Base-by-base conservation (phyloP, 2,329 filamentous ascomycete species). In the Phialophora macrospora region DNA sequence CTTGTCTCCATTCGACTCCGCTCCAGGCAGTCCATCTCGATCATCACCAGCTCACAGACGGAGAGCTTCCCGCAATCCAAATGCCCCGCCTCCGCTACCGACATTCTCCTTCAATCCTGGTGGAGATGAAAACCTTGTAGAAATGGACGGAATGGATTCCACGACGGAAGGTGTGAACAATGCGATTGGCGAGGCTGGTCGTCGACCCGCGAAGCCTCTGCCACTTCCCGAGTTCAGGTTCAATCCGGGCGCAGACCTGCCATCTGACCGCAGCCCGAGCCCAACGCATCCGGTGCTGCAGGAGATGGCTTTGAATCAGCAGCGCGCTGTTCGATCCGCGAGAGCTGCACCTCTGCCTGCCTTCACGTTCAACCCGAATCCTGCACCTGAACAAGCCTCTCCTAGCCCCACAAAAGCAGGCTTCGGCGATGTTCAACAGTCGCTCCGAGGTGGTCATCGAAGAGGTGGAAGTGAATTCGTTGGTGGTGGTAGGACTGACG, bases 381-480 rank as follows among this genome's bases (percentile, higher is more conserved):
- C 62, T 26, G 22, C 63, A 4, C n/a, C 65, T 20, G 56, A 63
- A 34, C 66, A 70, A 30, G 54, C 55, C 2, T 67, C 72, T 28
- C 68, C 68, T 4, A 73, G 72, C 63, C 72, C 72, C n/a, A 73
- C 71, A 24, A 71, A 70, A 60, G 48, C 66, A 20, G 62, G 32
- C 24, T 68, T 67, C 59, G 55, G 28, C 12, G 63, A 70, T 12
- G 41, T 49, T 12, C 66, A 68, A 20, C 64, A 55, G 49, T 28
- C 64, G 4, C 56, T 60, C 48, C 60, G 62, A 17, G 60, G 60
- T 32, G 87, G 88, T 24, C 90, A 93, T 74, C 85, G 89, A 72
- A 86, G 93, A 73, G 90, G 90, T 61, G 90, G 88, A 30, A 97
- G 93, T 75, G 93, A 97, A 75, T 93, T 96, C 73, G 90, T 96